Evolutionary conservation across 1,284 basidiomycete genomes (phyloP), one percentile per base, ranked within the genome.

Genomic region (Ustilago trichophora): DNA sequence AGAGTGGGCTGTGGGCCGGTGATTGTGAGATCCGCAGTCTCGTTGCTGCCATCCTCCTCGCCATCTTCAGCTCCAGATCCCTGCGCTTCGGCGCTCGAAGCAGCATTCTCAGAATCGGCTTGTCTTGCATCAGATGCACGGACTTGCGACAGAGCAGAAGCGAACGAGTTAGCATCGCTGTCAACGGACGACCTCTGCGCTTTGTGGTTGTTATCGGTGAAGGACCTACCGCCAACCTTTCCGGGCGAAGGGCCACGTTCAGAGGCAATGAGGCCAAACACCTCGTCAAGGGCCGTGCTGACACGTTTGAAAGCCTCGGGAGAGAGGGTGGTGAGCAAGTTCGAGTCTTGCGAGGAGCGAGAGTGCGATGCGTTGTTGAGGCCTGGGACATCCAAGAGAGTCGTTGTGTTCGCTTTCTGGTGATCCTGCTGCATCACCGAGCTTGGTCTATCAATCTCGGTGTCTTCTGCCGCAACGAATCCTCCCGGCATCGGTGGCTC

Each of bases 291-390:
- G 1, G 76, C 76, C 2, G 72, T 76, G 50, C 74, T 76, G 57
- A 78, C 73, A 37, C 76, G 63, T 26, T 71, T 64, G 63, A 76
- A 76, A 11, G 74, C 72, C 40, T 78, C 75, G 0, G 76, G 76
- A 9, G 69, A 56, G 31, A 73, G 67, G 15, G 49, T 73, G 21
- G 55, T 70, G 18, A 72, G 60, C 33, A 75, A 40, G 13, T 46
- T 49, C 7, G 62, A 59, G 21, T 59, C 57, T 26, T 53, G 59
- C 10, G 51, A 41, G 11, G 43, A n/a, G 16, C 45, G 46, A 25
- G 45, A 38, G 5, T 38, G 50, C 12, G 57, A 44, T 24, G 50
- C 13, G 7, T 21, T 22, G 21, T 16, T 37, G 34, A 53, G n/a
- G 13, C 41, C 32, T 15, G 60, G 44, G 16, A 56, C 41, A 7